A percentile compares a stretch with the other conserved stretches of the same genome.
phyloP scores from a whole-genome alignment of 2,329 filamentous ascomycete genomes.

The Exserohilum rostratum region DNA sequence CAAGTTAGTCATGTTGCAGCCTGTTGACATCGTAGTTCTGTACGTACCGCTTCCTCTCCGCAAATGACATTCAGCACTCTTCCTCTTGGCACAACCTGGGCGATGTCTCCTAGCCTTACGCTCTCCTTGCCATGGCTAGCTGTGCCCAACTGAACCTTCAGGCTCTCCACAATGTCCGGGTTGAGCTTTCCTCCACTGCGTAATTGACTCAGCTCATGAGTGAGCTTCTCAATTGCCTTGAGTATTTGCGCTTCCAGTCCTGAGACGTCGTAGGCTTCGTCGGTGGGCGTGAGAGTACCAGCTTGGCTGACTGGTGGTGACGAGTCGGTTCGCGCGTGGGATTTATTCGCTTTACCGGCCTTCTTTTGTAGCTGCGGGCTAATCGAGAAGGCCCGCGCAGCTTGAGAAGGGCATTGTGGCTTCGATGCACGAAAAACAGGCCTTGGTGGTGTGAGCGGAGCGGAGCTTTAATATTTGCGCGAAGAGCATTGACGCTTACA shows the following conservation, averaged over 20 bases:
- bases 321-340: slow-evolving; percentile 43
- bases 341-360: slow-evolving; percentile 58
- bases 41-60: slow-evolving; percentile 66
- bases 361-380: slow-evolving; percentile 57
- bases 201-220: slow-evolving; percentile 66
- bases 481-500: slow-evolving; percentile 26
- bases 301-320: slow-evolving; percentile 36
- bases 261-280: slow-evolving; percentile 67
- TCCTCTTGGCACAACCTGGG: slow-evolving; percentile 70
- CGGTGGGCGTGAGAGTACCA: slow-evolving; percentile 42
- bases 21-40: not conserved
- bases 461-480: not conserved
- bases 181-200: slow-evolving; percentile 68
- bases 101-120: slow-evolving; percentile 65
- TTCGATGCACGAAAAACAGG: slow-evolving; percentile 8
- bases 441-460: slow-evolving; percentile 19
- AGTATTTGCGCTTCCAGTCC: slow-evolving; percentile 62
- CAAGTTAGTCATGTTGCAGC: slow-evolving; percentile 6
- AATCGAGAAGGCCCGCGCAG: slow-evolving; percentile 50
- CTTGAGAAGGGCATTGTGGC: slow-evolving; percentile 14
- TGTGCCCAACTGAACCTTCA: slow-evolving; percentile 65
- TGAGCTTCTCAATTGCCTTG: slow-evolving; percentile 61
- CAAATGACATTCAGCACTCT: slow-evolving; percentile 66
- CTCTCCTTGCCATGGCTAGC: slow-evolving; percentile 54
- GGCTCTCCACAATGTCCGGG: slow-evolving; percentile 63